Percentiles rank a stretch among this genome's conserved stretches.
phyloP scores from a whole-genome alignment of 495 filamentous ascomycete species.

The Aspergillus homomorphus region DNA sequence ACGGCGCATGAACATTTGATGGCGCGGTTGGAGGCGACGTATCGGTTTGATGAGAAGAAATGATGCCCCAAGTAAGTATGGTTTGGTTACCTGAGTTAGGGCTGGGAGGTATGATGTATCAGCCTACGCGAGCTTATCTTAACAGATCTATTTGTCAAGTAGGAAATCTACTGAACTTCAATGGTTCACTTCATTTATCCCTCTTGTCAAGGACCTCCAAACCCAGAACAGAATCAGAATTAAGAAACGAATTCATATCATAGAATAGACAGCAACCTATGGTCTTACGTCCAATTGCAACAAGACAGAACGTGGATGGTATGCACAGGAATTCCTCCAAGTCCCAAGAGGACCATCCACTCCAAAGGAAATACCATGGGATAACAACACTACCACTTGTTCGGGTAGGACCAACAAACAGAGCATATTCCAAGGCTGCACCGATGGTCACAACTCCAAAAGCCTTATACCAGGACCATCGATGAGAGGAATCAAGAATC shows the following conservation, averaged over 20 bases:
- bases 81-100: neutral
- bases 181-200: no score
- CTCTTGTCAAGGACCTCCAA: no score
- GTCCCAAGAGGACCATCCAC: neutral
- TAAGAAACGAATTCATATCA: no score
- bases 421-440: neutral
- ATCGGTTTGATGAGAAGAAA: constrained; percentile 47
- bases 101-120: neutral
- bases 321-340: neutral
- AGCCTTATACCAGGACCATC: neutral
- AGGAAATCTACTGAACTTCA: no score
- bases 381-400: neutral
- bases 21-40: constrained; percentile 71
- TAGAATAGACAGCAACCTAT: neutral
- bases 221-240: no score
- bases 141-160: no score
- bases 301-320: neutral
- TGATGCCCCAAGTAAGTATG: neutral
- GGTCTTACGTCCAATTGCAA: neutral
- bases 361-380: neutral
- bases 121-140: no score
- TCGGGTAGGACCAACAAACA: neutral
- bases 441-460: constrained; percentile 12
- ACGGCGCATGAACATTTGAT: constrained; percentile 84
- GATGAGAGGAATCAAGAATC: constrained; percentile 16